phyloP scores from a whole-genome alignment of 257 asterid species.

The Cordia subcordata region DNA sequence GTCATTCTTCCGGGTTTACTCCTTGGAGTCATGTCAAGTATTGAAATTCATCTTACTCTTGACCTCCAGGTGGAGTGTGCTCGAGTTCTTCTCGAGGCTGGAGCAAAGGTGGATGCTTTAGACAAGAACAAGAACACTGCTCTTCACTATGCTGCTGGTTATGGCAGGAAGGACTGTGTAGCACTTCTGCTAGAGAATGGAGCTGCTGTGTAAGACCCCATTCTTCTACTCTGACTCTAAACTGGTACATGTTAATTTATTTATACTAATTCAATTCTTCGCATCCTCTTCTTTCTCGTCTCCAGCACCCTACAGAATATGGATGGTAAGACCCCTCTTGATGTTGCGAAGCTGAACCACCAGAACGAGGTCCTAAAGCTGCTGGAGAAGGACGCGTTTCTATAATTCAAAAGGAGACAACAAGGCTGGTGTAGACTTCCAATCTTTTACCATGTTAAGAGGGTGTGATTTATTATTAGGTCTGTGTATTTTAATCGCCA shows the following conservation, averaged over 20 bases:
- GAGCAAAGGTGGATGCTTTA: slow-evolving; percentile 90
- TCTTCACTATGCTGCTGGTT: slow-evolving; percentile 98
- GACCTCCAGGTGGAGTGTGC: slow-evolving; percentile 68
- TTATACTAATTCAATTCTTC: background rate
- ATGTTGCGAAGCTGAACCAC: slow-evolving; percentile 86
- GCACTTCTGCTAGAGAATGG: slow-evolving; percentile 89
- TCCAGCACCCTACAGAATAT: slow-evolving; percentile 94
- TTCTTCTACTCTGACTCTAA: background rate
- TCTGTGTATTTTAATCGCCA: background rate
- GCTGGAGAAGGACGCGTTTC: slow-evolving; percentile 95
- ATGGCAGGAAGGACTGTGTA: slow-evolving; percentile 94
- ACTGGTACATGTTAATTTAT: background rate
- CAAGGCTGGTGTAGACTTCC: slow-evolving; percentile 12
- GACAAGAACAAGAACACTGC: slow-evolving; percentile 98
- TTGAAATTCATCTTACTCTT: background rate
- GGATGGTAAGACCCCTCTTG: slow-evolving; percentile 97
- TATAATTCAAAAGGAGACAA: slow-evolving; percentile 23
- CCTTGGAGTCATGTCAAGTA: background rate
- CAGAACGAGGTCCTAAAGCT: slow-evolving; percentile 79
- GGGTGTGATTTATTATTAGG: slow-evolving; percentile 15
- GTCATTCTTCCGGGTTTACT: background rate
- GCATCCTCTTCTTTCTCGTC: background rate
- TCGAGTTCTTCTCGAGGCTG: slow-evolving; percentile 91
- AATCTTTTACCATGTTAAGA: slow-evolving; percentile 21
- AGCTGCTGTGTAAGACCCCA: slow-evolving; percentile 82